These are phyloP conservation scores for Clarireedia sp. DNA, from an alignment of 2,329 filamentous ascomycete genomes.

Conservation along the genomic window DNA sequence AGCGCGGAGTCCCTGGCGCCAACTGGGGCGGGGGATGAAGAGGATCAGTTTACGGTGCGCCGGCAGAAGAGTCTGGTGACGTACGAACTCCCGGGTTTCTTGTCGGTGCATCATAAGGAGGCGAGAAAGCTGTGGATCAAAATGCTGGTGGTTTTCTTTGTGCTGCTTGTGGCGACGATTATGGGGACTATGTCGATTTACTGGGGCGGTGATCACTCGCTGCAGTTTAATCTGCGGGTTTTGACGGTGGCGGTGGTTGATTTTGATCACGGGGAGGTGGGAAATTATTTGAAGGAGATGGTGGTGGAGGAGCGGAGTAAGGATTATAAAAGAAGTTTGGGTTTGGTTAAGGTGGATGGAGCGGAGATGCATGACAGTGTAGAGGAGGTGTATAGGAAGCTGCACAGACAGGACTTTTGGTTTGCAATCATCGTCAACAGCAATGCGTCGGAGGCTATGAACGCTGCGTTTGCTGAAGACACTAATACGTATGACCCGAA, in stretches of 20 bases:
- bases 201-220: conserved; percentile 15
- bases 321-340: conserved; percentile 11
- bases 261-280: conserved; percentile 16
- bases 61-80: background rate
- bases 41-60: background rate
- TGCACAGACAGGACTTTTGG: conserved; percentile 17
- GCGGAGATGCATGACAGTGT: conserved; percentile 9
- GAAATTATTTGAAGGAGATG: conserved; percentile 13
- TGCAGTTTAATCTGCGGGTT: conserved; percentile 13
- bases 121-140: conserved; percentile 16
- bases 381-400: conserved; percentile 1
- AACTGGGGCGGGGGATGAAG: background rate
- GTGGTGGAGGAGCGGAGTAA: conserved; percentile 3
- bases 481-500: conserved; percentile 13
- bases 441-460: conserved; percentile 17
- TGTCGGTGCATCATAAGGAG: conserved; percentile 9
- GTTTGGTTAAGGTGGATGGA: conserved; percentile 13
- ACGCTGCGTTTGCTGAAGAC: conserved; percentile 12
- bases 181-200: conserved; percentile 17
- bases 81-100: conserved; percentile 9
- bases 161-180: conserved; percentile 13
- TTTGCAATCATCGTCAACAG: conserved; percentile 13
- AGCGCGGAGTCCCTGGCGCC: background rate
- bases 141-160: conserved; percentile 11
- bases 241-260: conserved; percentile 17